Conservation (phyloP, 2,329 filamentous ascomycete species). For the Dendrostoma leiphaemia region DNA sequence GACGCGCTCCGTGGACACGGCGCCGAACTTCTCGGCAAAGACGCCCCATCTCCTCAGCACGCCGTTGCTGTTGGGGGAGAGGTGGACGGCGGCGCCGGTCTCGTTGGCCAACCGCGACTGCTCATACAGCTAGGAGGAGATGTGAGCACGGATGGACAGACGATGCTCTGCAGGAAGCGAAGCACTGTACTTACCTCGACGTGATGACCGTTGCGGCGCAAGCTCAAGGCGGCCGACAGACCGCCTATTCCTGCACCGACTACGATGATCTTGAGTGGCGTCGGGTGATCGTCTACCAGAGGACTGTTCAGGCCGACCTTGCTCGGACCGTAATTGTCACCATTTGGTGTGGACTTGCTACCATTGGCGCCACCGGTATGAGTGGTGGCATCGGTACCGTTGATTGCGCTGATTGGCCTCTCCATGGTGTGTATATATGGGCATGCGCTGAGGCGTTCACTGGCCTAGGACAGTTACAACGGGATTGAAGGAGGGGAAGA, state of each 20-base stretch:
- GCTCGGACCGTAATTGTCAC: neutral
- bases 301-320: constrained; percentile 13
- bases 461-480: too few relatives aligned
- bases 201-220: constrained; percentile 50
- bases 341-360: neutral
- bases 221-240: constrained; percentile 48
- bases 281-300: constrained; percentile 13
- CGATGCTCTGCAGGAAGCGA: too few relatives aligned
- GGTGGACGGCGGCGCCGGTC: constrained; percentile 59
- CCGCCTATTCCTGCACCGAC: constrained; percentile 50
- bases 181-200: constrained; percentile 40
- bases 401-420: neutral
- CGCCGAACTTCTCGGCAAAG: constrained; percentile 36
- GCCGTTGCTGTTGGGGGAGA: constrained; percentile 60
- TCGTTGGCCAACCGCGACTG: constrained; percentile 55
- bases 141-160: neutral
- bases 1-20: constrained; percentile 26
- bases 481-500: too few relatives aligned
- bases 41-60: constrained; percentile 44
- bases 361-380: neutral
- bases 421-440: too few relatives aligned
- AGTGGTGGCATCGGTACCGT: neutral
- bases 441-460: too few relatives aligned
- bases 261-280: constrained; percentile 25
- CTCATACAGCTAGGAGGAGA: constrained; percentile 45